Base-by-base conservation (phyloP, 163 green algal species). In the Scenedesmus sp. region DNA sequence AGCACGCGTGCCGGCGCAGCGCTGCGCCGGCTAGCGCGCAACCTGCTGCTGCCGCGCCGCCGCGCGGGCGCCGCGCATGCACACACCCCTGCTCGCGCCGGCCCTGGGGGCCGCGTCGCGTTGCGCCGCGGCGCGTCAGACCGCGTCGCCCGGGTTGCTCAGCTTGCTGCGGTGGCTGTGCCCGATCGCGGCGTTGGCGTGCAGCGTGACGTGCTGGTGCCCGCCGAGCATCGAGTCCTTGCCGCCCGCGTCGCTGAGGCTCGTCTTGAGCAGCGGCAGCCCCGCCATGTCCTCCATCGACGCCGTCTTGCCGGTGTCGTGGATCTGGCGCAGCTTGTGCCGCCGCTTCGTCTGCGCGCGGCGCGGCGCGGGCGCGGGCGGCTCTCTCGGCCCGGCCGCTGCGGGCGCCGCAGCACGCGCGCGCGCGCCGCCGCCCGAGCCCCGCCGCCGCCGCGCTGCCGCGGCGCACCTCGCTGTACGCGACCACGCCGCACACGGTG, bases 401-500 rank as follows among this genome's bases (percentile, higher is more conserved):
- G 57, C 57, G 42, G 62, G 17, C 33, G 62, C 31, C 0, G 62
- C 42, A 39, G 62, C 62, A 70, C 7, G 29, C 9, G 34, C 26
- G 20, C 6, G 34, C 44, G n/a, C 63, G 18, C 18, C 3, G 20
- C 36, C 39, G 36, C 2, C 15, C 10, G n/a, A n/a, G 17, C 36
- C 20, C 34, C 14, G 28, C 15, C 24, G 34, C 15, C 7, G 28
- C 7, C 17, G 18, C 22, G 22, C 4, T 56, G 62, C 62, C 48
- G 34, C 3, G 18, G 53, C 70, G 44, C 70, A 80, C 71, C 75
- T 84, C 80, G 44, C 72, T 88, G 83, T 98, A 98, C 28, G 87
- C 22, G 13, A 97, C 85, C 45, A 97, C 94, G 2, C 95, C 95
- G 0, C 48, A 51, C 1, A 98, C 87, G 6, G 95, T 97, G 73